Base-by-base conservation (phyloP, 176 grass and related monocot genomes). In the Oryza australiensis region DNA sequence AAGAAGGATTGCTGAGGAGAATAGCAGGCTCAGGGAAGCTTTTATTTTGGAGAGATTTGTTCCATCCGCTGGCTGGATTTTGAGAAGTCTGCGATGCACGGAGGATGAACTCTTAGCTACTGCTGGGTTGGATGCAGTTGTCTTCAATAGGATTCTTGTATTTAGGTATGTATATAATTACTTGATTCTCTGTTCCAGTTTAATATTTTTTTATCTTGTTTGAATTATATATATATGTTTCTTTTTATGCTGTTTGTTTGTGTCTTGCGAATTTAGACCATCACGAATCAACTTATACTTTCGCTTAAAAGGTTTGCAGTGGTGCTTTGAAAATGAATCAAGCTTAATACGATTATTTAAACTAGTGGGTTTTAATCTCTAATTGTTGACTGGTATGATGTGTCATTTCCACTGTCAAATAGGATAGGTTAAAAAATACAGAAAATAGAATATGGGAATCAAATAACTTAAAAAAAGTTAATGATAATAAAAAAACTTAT, bases 11-110 rank as follows among this genome's bases (percentile, higher is more conserved):
- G 87, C 92, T 22, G 87, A 93, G 82, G 82, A 91, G 82, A 76
- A 84, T 43, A 87, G 80, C 11, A 72, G 88, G 62, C 86, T 88
- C 48, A 71, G 86, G 64, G 94, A 88, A 11, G 84, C 88, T 29
- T 92, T 90, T 73, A 86, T 89, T 64, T 80, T 98, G 84, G 95
- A 95, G 84, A 91, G 95, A 55, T 91, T 98, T 66, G 90, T 98
- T 68, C 90, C 95, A 33, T 90, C 88, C 7, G 83, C 90, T 32
- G 68, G 90, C 30, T 98, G 95, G 95, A 95, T 98, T 28, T 38
- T 95, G n/a, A 95, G 89, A 82, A 94, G 90, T 76, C 74, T 93
- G 76, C 87, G 89, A 48, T 98, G 84, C 71, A 95, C 81, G 2
- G 92, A 98, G 79, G 92, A 98, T 62, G 95, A 93, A 62, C 74